Conservation (phyloP, 2,329 filamentous ascomycete species). For the Claviceps sp. region DNA sequence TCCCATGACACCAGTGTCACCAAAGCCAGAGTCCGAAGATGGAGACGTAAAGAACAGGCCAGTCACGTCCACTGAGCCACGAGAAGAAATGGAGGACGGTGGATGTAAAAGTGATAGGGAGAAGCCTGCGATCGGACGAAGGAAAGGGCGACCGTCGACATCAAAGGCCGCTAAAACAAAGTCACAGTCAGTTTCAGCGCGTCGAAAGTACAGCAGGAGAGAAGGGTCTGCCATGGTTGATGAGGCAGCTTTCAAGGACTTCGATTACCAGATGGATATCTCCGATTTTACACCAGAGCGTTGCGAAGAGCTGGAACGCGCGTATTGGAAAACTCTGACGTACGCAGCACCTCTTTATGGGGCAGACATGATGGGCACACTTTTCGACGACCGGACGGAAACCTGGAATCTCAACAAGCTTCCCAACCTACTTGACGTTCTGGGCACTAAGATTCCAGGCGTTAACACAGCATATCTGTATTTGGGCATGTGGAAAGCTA, state of each 20-base stretch:
- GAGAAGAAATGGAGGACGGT: conserved; percentile 29
- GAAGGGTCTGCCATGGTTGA: conserved; percentile 71
- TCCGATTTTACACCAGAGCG: conserved; percentile 84
- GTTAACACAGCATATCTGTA: conserved; percentile 98
- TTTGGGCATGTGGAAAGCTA: conserved; percentile 98
- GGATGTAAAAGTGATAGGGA: conserved; percentile 27
- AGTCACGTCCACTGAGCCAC: conserved; percentile 33
- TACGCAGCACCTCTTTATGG: conserved; percentile 93
- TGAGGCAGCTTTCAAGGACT: conserved; percentile 79
- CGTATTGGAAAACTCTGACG: conserved; percentile 94
- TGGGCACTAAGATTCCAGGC: conserved; percentile 90
- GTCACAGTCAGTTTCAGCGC: conserved; percentile 67
- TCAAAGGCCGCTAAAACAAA: conserved; percentile 40
- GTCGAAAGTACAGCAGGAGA: conserved; percentile 72
- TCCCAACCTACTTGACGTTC: conserved; percentile 81
- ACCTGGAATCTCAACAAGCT: conserved; percentile 92
- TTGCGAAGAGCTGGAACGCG: conserved; percentile 85
- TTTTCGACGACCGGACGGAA: conserved; percentile 77
- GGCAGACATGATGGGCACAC: conserved; percentile 87
- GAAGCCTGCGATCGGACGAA: conserved; percentile 22
- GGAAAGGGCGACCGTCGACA: conserved; percentile 32
- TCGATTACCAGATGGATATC: conserved; percentile 78
- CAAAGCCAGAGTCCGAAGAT: conserved; percentile 25
- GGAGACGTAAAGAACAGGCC: conserved; percentile 19
- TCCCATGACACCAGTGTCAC: conserved; percentile 47